Conservation (phyloP, 768 basidiomycete species). For the Boletus insuetus region DNA sequence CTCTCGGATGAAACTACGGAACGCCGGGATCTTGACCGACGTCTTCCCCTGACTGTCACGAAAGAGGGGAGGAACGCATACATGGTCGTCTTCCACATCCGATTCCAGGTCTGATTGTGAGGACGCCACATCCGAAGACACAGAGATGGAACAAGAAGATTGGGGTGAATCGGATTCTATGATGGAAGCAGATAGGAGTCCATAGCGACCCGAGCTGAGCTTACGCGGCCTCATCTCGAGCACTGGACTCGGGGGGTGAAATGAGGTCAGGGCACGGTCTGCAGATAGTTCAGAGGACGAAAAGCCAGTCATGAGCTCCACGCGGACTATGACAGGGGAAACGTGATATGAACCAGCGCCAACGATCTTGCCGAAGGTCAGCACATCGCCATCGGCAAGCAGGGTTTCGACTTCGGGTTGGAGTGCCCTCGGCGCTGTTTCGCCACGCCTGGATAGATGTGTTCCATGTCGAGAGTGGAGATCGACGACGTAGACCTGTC, state of each 20-base stretch:
- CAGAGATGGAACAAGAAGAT: constrained; percentile 41
- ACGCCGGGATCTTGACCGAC: constrained; percentile 31
- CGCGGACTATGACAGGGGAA: constrained; percentile 57
- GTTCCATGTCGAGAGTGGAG: constrained; percentile 77
- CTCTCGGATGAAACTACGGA: constrained; percentile 31
- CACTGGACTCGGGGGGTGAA: constrained; percentile 31
- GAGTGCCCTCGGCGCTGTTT: constrained; percentile 46
- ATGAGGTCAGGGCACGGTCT: constrained; percentile 1
- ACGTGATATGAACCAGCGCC: constrained; percentile 60
- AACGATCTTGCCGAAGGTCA: constrained; percentile 79
- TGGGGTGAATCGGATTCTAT: constrained; percentile 24
- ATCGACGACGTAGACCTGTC: constrained; percentile 68
- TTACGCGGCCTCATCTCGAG: constrained; percentile 24
- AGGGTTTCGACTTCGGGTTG: constrained; percentile 52
- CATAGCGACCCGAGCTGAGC: constrained; percentile 59
- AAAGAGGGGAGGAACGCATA: constrained; percentile 12
- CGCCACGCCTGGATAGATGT: constrained; percentile 54
- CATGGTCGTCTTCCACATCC: constrained; percentile 51
- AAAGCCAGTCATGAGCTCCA: constrained; percentile 45
- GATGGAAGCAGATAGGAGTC: constrained; percentile 41
- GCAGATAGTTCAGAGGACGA: constrained; percentile 20
- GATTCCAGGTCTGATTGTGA: constrained; percentile 42
- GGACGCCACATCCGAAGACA: constrained; percentile 34
- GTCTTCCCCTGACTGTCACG: constrained; percentile 14
- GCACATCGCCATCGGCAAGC: constrained; percentile 63